Evolutionary conservation across 148 eudicot species (phyloP).

Genomic region (Amaranthus hypochondriacus): DNA sequence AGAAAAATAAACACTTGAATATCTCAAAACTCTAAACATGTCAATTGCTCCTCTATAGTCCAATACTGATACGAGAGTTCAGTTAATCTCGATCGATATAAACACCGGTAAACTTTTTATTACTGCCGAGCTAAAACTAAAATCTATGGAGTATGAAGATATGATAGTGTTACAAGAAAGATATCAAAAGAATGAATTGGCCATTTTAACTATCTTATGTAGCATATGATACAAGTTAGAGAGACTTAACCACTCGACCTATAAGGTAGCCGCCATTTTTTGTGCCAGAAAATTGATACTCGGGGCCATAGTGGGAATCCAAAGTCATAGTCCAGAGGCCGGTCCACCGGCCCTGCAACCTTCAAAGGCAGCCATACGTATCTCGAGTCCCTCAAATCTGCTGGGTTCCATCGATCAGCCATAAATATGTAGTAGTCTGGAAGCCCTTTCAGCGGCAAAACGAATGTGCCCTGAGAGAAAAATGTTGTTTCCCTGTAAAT

Average conservation of each 20-base stretch:
- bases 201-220: background rate
- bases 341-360: constrained; percentile 73
- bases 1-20: background rate
- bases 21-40: constrained; percentile 8
- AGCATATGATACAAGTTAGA: constrained; percentile 14
- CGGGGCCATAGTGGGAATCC: constrained; percentile 95
- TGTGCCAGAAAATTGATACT: constrained; percentile 91
- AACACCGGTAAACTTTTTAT: constrained; percentile 5
- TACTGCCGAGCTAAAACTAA: constrained; percentile 7
- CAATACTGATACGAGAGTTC: background rate
- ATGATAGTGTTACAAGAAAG: constrained; percentile 18
- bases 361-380: constrained; percentile 85
- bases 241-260: constrained; percentile 34
- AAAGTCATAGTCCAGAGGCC: constrained; percentile 72
- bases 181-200: constrained; percentile 13
- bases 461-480: constrained; percentile 87
- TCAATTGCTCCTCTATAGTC: background rate
- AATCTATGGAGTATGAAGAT: constrained; percentile 12
- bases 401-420: constrained; percentile 97
- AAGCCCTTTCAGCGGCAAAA: constrained; percentile 65
- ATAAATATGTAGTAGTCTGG: constrained; percentile 71
- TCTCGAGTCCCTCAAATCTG: constrained; percentile 88
- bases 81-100: background rate
- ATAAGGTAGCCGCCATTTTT: constrained; percentile 77
- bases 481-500: constrained; percentile 64